phyloP scores from a whole-genome alignment of 495 filamentous ascomycete species.

The Podospora fimiseda region DNA sequence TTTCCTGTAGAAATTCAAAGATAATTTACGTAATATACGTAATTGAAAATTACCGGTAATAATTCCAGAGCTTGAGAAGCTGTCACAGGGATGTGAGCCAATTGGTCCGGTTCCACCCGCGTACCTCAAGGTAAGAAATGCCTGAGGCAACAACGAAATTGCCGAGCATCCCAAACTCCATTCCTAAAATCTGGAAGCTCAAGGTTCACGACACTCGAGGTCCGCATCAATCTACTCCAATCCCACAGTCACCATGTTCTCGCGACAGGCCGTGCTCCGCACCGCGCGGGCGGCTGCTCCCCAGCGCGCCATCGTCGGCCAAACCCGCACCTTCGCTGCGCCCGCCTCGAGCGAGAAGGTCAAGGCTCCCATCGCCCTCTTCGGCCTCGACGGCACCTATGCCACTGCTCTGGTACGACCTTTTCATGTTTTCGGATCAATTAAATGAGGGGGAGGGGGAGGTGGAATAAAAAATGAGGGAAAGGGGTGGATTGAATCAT shows the following conservation, averaged over 20 bases:
- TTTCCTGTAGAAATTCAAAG: no score
- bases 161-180: slow-evolving; percentile 29
- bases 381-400: slow-evolving; percentile 96
- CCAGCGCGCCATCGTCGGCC: slow-evolving; percentile 34
- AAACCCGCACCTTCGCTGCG: slow-evolving; percentile 66
- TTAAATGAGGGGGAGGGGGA: slow-evolving; percentile 2
- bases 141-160: slow-evolving; percentile 30
- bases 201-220: slow-evolving; percentile 30
- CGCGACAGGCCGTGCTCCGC: slow-evolving; percentile 54
- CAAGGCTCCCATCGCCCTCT: slow-evolving; percentile 84
- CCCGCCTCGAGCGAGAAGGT: slow-evolving; percentile 54
- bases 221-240: slow-evolving; percentile 26
- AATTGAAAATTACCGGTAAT: no score
- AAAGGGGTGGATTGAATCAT: neutral
- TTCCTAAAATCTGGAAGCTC: slow-evolving; percentile 31
- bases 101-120: slow-evolving; percentile 15
- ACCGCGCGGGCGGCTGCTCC: slow-evolving; percentile 52
- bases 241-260: slow-evolving; percentile 50
- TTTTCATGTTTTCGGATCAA: slow-evolving; percentile 15
- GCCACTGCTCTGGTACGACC: slow-evolving; percentile 83
- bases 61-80: neutral
- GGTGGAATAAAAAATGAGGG: neutral
- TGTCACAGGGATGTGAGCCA: neutral
- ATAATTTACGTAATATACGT: no score
- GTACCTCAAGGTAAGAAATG: no score